Conservation (phyloP, 768 basidiomycete species). For the Termitomyces heimii region DNA sequence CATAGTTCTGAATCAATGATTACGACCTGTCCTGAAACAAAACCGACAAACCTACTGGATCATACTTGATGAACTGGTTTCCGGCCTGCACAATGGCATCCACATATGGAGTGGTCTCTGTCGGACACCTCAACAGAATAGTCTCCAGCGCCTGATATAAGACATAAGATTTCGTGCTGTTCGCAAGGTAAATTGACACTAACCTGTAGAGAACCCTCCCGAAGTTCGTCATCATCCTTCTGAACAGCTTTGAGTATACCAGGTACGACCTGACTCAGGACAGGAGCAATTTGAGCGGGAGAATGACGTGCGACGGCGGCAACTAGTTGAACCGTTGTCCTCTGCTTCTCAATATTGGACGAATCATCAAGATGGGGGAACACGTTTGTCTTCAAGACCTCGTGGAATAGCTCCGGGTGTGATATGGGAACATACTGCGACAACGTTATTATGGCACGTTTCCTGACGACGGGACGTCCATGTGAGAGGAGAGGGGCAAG, state of each 20-base stretch:
- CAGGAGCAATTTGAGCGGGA: conserved; percentile 57
- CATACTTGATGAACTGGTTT: conserved; percentile 81
- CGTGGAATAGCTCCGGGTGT: conserved; percentile 51
- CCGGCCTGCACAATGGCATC: conserved; percentile 64
- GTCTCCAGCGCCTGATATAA: conserved; percentile 71
- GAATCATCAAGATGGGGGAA: conserved; percentile 50
- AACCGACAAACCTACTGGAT: conserved; percentile 54
- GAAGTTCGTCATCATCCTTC: conserved; percentile 77
- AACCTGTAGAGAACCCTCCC: conserved; percentile 78
- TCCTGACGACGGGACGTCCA: conserved; percentile 80
- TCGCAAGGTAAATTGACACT: conserved; percentile 1
- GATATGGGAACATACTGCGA: conserved; percentile 81
- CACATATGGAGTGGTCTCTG: conserved; percentile 73
- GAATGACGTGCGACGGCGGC: conserved; percentile 77
- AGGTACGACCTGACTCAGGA: conserved; percentile 59
- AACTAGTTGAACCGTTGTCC: conserved; percentile 73
- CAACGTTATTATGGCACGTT: conserved; percentile 83
- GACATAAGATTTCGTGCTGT: background rate
- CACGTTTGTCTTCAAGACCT: conserved; percentile 54
- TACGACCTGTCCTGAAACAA: background rate
- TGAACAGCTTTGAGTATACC: conserved; percentile 64
- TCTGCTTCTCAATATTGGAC: conserved; percentile 60
- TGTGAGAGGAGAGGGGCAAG: conserved; percentile 72
- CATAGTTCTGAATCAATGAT: conserved; percentile 38
- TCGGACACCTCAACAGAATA: conserved; percentile 76